Conservation (phyloP, 73 alveolate genomes). For the Uronychia setigera region DNA sequence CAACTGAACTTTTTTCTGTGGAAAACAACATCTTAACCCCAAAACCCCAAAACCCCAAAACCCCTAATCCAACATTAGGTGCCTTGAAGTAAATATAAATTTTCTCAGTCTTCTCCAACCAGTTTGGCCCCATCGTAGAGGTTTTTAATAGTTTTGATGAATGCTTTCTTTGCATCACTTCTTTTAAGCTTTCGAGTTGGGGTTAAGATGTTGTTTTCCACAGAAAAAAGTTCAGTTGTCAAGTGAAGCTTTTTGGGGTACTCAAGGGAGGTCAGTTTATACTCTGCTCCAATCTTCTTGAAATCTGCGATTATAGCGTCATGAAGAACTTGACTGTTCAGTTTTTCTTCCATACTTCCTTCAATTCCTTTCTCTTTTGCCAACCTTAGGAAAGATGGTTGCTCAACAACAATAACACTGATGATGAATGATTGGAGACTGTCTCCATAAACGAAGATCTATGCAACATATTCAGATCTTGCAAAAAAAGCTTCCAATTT, state of each 20-base stretch:
- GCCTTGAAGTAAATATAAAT: too few species aligned
- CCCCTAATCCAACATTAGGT: too few species aligned
- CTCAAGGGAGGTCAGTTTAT: slow-evolving; percentile 68
- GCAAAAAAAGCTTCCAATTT: slow-evolving; percentile 85
- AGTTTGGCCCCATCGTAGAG: slow-evolving; percentile 60
- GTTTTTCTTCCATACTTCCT: too few species aligned
- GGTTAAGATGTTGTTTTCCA: slow-evolving; percentile 75
- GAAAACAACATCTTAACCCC: too few species aligned
- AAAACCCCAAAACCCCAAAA: too few species aligned
- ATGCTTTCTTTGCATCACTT: slow-evolving; percentile 65
- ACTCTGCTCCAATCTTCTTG: slow-evolving; percentile 30
- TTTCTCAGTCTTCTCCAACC: slow-evolving; percentile 56
- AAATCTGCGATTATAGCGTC: too few species aligned
- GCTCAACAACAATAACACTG: slow-evolving; percentile 73
- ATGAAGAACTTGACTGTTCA: too few species aligned
- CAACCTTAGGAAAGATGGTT: too few species aligned
- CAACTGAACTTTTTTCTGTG: too few species aligned
- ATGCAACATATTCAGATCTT: slow-evolving; percentile 67
- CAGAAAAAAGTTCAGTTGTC: slow-evolving; percentile 56
- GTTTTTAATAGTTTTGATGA: slow-evolving; percentile 49
- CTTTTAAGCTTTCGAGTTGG: slow-evolving; percentile 75
- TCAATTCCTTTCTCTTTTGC: too few species aligned
- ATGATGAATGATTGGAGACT: slow-evolving; percentile 68
- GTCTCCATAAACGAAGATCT: slow-evolving; percentile 76
- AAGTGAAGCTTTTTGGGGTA: slow-evolving; percentile 57